Evolutionary conservation across 257 asterid genomes (phyloP), one percentile per base, ranked within the genome.

Genomic region (Gynochthodes officinalis): DNA sequence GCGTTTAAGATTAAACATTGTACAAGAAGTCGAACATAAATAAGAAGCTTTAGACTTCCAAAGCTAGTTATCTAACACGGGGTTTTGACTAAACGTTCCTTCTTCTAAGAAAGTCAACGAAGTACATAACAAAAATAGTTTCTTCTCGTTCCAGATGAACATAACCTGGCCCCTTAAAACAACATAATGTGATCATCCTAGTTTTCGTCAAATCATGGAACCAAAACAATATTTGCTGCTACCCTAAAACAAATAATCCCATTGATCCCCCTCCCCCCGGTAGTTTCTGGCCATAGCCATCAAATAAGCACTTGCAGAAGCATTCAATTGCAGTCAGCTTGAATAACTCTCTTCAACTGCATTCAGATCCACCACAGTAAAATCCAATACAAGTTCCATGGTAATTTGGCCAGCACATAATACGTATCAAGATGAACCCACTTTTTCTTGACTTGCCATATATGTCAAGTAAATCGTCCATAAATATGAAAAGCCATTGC

Each of bases 381-480:
- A 65, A 55, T 7, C 60, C 64, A 37, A 27, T 6, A 27, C 4
- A 4, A 64, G 53, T 62, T 46, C 27, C 13, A n/a, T 12, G 27
- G 28, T 27, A 50, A 19, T 40, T 15, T 48, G n/a, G 58, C 33
- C 63, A 27, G 28, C 46, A 43, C 58, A 39, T 23, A 46, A 32
- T 9, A 63, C 37, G 72, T 67, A 78, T 79, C 84, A 83, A 60
- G 67, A 62, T 21, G 82, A 13, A 23, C 64, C 75, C 32, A 78
- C 96, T 83, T 84, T 93, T 42, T 74, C 86, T 63, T 80, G 82
- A 84, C 85, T 85, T 62, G 97, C 98, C 89, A 88, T 86, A 64
- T 90, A 89, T 14, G 98, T 90, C 73, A 90, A 67, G 84, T 93
- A 93, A 73, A 93, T 82, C 28, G 92, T 93, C 98, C 97, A 90